Evolutionary conservation across 306 rosid genomes (phyloP).

Genomic region (Neltuma alba): DNA sequence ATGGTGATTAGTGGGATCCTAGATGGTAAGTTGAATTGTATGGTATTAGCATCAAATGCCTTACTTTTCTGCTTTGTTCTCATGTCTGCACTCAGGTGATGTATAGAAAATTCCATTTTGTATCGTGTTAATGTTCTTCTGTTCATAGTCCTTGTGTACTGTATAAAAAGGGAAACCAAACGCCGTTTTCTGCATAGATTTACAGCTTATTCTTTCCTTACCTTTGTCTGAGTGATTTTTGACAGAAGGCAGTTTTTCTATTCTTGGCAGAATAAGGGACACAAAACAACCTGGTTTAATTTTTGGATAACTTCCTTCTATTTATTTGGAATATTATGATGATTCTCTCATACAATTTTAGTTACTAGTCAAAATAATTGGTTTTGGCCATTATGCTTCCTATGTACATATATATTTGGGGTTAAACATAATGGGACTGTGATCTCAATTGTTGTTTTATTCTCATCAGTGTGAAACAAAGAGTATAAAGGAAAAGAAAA

Average conservation of each 20-base stretch:
- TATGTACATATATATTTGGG: conserved; percentile 6
- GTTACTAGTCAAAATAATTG: conserved; percentile 21
- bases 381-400: conserved; percentile 27
- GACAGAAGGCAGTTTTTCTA: conserved; percentile 25
- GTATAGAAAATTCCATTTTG: conserved; percentile 30
- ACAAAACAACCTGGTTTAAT: conserved; percentile 23
- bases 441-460: conserved; percentile 28
- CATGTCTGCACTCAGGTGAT: conserved; percentile 34
- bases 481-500: conserved; percentile 34
- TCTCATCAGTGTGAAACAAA: conserved; percentile 11
- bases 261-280: conserved; percentile 18
- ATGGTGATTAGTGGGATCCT: conserved; percentile 45
- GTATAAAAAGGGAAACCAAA: conserved; percentile 10
- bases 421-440: conserved; percentile 11
- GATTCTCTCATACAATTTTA: neutral
- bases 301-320: conserved; percentile 3
- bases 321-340: conserved; percentile 37
- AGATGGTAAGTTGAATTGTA: conserved; percentile 36
- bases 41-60: conserved; percentile 42
- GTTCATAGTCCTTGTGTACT: conserved; percentile 43
- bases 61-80: neutral
- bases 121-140: conserved; percentile 39
- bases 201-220: conserved; percentile 4
- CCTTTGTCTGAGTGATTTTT: conserved; percentile 36
- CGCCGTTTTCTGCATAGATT: conserved; percentile 23